Conservation (phyloP, 306 rosid genomes). For the Casuarina equisetifolia region DNA sequence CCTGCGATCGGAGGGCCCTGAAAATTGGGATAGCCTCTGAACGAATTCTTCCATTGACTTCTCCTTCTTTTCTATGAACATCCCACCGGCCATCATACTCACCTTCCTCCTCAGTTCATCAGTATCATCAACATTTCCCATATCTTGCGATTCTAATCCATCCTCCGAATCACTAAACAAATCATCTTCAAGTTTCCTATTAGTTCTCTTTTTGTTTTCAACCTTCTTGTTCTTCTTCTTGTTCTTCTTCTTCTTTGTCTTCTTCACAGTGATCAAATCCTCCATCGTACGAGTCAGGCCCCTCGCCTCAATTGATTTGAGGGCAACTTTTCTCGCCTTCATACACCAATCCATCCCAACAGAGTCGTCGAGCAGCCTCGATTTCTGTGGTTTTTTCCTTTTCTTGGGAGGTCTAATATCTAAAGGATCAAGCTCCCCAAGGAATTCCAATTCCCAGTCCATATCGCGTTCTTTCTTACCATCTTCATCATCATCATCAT, state of each 20-base stretch:
- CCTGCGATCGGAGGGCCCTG: slow-evolving; percentile 77
- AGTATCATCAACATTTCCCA: slow-evolving; percentile 26
- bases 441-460: slow-evolving; percentile 77
- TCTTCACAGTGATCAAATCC: slow-evolving; percentile 51
- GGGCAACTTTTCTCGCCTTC: slow-evolving; percentile 75
- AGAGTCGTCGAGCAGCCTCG: slow-evolving; percentile 52
- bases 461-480: slow-evolving; percentile 17
- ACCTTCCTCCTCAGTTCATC: slow-evolving; percentile 48
- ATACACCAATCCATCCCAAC: slow-evolving; percentile 87
- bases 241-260: slow-evolving; percentile 52
- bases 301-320: slow-evolving; percentile 63
- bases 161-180: slow-evolving; percentile 43
- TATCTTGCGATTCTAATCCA: slow-evolving; percentile 31
- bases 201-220: slow-evolving; percentile 37
- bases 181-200: slow-evolving; percentile 42
- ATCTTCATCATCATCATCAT: slow-evolving; percentile 19
- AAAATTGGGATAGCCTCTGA: slow-evolving; percentile 65
- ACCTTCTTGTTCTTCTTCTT: slow-evolving; percentile 37
- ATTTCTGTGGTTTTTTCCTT: slow-evolving; percentile 45
- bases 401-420: slow-evolving; percentile 63
- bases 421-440: slow-evolving; percentile 69
- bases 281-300: slow-evolving; percentile 58
- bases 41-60: slow-evolving; percentile 60
- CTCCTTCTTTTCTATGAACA: slow-evolving; percentile 61
- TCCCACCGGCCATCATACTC: slow-evolving; percentile 55